Base-by-base conservation (phyloP, 768 basidiomycete species). In the Chalciporus sphaerocephalus region DNA sequence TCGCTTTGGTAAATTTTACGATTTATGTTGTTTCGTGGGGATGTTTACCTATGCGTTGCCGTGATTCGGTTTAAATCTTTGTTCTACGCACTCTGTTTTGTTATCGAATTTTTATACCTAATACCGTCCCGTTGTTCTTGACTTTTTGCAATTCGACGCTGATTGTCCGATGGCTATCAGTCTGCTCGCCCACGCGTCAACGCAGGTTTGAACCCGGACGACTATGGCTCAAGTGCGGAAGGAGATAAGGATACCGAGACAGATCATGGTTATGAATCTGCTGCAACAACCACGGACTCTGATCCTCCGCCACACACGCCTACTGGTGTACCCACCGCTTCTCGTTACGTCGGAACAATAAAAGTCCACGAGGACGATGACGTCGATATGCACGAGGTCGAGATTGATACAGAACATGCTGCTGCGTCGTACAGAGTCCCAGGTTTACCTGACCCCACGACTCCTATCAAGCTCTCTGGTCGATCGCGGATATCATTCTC, bases 241-340 rank as follows among this genome's bases (percentile, higher is more conserved):
- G 30, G 30, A 32, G 30, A 62, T 3, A 56, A 46, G 38, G 59
- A 62, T 23, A 45, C 47, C 0, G 53, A 60, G 48, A 58, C 44
- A 1, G 59, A 60, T 30, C 54, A 59, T 28, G 59, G 48, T 17
- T 62, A 62, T 9, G 59, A 60, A 27, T 60, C 59, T 5, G 47
- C 57, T 8, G 60, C 59, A 16, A 62, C 59, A 1, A 62, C 52
- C 2, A 60, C 59, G 7, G 57, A 60, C 41, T 60, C 59, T 5
- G 54, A 57, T 47, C 59, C 60, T 47, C 50, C 46, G 13, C 59
- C 60, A 6, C 54, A 59, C 13, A 60, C 59, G n/a, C 59, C 59
- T 13, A 25, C 59, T 36, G 54, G 60, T 18, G 32, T 38, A 35
- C 8, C 25, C 7, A 49, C 46, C 13, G 32, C 42, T 5, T 35